Evolutionary conservation across 2,329 filamentous ascomycete genomes (phyloP).

Genomic region (Cladosporium sphaerospermum): DNA sequence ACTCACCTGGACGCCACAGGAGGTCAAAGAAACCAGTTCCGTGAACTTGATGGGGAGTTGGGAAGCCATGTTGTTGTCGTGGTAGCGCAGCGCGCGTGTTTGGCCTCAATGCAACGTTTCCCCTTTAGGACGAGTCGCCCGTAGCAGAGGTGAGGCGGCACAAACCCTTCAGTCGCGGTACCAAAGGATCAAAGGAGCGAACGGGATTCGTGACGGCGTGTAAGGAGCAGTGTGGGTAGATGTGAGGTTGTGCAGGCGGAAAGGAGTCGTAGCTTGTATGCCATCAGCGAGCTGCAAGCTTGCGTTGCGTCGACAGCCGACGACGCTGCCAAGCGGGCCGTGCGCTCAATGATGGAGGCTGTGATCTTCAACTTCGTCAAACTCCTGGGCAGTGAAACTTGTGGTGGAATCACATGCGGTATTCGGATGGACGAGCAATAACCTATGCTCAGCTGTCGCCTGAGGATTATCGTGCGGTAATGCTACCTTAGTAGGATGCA

Average conservation of each 20-base stretch:
- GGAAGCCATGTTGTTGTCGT: slow-evolving; percentile 50
- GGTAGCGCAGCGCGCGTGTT: slow-evolving; percentile 20
- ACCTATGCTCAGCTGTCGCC: too few relatives aligned
- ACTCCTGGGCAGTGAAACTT: too few relatives aligned
- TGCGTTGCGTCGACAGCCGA: slow-evolving; percentile 3
- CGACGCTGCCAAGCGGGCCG: not conserved
- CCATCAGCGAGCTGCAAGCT: slow-evolving; percentile 8
- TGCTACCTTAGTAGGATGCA: too few relatives aligned
- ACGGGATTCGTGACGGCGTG: slow-evolving; percentile 29
- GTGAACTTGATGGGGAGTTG: slow-evolving; percentile 82
- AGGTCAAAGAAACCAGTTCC: slow-evolving; percentile 68
- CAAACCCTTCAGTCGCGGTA: slow-evolving; percentile 12
- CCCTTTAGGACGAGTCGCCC: slow-evolving; percentile 8
- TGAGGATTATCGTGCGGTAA: too few relatives aligned
- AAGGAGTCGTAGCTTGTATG: slow-evolving; percentile 1
- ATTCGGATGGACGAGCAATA: too few relatives aligned
- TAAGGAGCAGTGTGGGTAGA: not conserved
- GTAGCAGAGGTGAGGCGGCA: slow-evolving; percentile 12
- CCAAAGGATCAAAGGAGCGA: slow-evolving; percentile 23
- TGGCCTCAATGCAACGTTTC: slow-evolving; percentile 12
- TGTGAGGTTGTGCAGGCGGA: not conserved
- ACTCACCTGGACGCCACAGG: slow-evolving; percentile 45
- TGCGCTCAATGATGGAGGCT: not conserved
- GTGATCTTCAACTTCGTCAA: not conserved
- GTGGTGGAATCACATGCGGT: too few relatives aligned